Percentiles rank a stretch among this genome's conserved stretches.
Evolutionary conservation across 2,329 filamentous ascomycete species (phyloP).

Genomic region (Aspergillus hiratsukae): DNA sequence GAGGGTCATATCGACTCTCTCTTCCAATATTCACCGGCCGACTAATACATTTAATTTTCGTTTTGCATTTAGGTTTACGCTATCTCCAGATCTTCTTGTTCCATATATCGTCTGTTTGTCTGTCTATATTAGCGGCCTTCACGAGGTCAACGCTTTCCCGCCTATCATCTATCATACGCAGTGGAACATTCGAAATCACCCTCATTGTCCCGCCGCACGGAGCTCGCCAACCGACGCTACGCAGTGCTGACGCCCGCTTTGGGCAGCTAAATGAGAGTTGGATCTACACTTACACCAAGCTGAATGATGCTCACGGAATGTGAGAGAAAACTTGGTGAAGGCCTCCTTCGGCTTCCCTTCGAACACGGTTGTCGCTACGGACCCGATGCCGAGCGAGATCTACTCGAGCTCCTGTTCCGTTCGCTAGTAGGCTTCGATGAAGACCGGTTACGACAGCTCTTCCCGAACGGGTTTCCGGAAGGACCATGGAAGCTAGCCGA

Average conservation of each 20-base stretch:
- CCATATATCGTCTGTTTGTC: background rate
- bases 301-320: conserved; percentile 47
- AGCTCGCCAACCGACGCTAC: conserved; percentile 1
- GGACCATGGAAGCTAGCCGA: conserved; percentile 71
- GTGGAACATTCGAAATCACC: background rate
- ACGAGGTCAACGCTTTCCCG: background rate
- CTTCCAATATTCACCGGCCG: background rate
- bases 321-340: conserved; percentile 78
- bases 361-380: conserved; percentile 72
- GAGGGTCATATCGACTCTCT: background rate
- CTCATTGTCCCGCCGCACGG: background rate
- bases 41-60: background rate
- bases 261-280: conserved; percentile 24
- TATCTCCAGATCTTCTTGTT: background rate
- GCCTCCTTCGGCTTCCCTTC: conserved; percentile 72
- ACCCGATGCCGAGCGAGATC: conserved; percentile 63
- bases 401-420: conserved; percentile 78
- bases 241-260: conserved; percentile 1
- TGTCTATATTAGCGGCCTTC: background rate
- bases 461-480: conserved; percentile 67
- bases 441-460: conserved; percentile 74
- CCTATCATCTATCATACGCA: background rate
- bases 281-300: conserved; percentile 11
- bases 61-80: background rate
- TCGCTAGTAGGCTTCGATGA: conserved; percentile 72